Conservation (phyloP, 768 basidiomycete genomes). For the Trametes elegans region DNA sequence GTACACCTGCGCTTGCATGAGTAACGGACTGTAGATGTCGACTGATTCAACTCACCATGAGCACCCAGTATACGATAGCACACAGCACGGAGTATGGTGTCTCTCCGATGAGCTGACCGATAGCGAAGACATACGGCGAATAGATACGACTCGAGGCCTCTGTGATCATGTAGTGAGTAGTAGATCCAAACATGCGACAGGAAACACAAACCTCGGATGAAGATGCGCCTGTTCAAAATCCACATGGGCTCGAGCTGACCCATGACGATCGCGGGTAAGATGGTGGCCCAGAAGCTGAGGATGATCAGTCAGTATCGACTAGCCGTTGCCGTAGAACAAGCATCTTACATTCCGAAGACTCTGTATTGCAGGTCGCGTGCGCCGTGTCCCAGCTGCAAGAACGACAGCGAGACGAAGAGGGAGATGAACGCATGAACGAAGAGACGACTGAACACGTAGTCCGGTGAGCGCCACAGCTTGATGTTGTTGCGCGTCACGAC, state of each 20-base stretch:
- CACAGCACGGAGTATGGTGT: conserved; percentile 74
- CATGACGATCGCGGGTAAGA: conserved; percentile 75
- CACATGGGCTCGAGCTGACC: conserved; percentile 81
- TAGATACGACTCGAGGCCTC: conserved; percentile 87
- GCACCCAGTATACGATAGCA: conserved; percentile 69
- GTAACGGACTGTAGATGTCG: background rate
- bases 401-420: conserved; percentile 72
- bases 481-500: conserved; percentile 66
- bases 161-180: conserved; percentile 15
- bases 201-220: conserved; percentile 28
- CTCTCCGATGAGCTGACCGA: conserved; percentile 79
- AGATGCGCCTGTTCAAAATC: conserved; percentile 61
- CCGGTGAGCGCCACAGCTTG: conserved; percentile 79
- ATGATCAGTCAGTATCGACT: background rate
- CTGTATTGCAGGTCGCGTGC: conserved; percentile 74
- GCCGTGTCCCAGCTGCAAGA: conserved; percentile 69
- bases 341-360: conserved; percentile 69
- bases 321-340: background rate
- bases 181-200: background rate
- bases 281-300: conserved; percentile 60
- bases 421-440: conserved; percentile 74
- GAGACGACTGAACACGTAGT: conserved; percentile 82
- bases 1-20: conserved; percentile 39
- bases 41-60: conserved; percentile 48
- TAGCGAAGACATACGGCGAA: conserved; percentile 80